A percentile compares a stretch with the other conserved stretches of the same genome.
Conservation (phyloP, 257 asterid species). For the Echites panduratus region DNA sequence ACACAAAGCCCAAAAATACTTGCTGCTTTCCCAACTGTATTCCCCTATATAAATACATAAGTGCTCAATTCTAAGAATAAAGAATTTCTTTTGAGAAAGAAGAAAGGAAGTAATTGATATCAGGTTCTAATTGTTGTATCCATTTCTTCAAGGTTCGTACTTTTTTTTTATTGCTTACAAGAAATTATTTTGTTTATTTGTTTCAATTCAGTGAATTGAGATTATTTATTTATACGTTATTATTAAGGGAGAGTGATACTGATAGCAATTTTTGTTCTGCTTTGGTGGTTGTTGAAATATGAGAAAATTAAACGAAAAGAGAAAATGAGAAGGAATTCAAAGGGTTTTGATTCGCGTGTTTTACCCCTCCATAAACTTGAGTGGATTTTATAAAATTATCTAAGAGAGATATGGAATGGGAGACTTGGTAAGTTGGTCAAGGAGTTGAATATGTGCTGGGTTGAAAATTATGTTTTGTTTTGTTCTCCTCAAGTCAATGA, state of each 20-base stretch:
- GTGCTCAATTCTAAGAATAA: not conserved
- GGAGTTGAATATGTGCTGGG: slow-evolving; percentile 12
- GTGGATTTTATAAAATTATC: not conserved
- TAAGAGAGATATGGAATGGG: not conserved
- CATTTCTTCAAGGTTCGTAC: not conserved
- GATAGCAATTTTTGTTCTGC: slow-evolving; percentile 7
- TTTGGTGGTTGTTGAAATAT: slow-evolving; percentile 8
- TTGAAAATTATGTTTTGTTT: slow-evolving; percentile 10
- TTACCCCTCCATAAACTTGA: not conserved
- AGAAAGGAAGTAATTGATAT: not conserved
- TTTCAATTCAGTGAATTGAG: not conserved
- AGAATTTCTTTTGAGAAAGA: too few relatives aligned
- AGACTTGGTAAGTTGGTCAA: slow-evolving; percentile 20
- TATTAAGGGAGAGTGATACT: not conserved
- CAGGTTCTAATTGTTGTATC: slow-evolving; percentile 6
- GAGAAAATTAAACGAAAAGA: not conserved
- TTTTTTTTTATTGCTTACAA: not conserved
- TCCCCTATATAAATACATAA: not conserved
- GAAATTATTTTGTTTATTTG: not conserved
- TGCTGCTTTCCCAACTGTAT: not conserved
- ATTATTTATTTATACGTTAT: not conserved
- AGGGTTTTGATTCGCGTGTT: slow-evolving; percentile 16
- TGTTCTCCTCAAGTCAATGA: slow-evolving; percentile 13
- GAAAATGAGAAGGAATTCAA: slow-evolving; percentile 3
- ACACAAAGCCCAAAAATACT: not conserved